phyloP scores from a whole-genome alignment of 805 yeast genomes.

The Candida adriatica region DNA sequence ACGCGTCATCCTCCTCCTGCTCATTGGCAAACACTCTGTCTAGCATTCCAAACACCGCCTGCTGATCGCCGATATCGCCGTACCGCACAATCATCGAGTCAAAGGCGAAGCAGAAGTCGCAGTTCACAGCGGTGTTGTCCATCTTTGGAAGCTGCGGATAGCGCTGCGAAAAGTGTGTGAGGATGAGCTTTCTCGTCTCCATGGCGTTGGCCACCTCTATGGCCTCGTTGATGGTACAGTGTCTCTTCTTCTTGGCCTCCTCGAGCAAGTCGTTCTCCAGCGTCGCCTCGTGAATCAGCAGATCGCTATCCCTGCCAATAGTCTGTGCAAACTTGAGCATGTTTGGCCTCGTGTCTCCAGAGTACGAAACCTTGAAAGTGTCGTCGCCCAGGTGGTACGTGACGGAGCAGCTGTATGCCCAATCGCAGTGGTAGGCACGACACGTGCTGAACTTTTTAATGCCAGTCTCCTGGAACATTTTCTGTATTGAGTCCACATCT shows the following conservation, averaged over 20 bases:
- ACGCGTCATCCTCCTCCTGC: constrained; percentile 18
- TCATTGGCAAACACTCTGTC: constrained; percentile 27
- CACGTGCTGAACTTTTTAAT: constrained; percentile 43
- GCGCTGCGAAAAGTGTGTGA: constrained; percentile 92
- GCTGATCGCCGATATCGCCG: constrained; percentile 36
- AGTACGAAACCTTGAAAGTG: constrained; percentile 71
- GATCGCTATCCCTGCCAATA: constrained; percentile 60
- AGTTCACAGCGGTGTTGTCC: constrained; percentile 21
- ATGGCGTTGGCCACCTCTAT: constrained; percentile 59
- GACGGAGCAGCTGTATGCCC: constrained; percentile 67
- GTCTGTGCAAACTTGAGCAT: constrained; percentile 43
- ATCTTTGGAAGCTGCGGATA: constrained; percentile 54
- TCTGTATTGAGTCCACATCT: constrained; percentile 24
- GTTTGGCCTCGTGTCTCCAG: constrained; percentile 94
- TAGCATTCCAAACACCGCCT: constrained; percentile 22
- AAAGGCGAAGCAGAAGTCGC: constrained; percentile 47
- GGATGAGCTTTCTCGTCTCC: constrained; percentile 62
- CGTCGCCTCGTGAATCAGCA: constrained; percentile 90
- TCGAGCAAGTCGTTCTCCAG: constrained; percentile 69
- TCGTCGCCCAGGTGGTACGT: constrained; percentile 26
- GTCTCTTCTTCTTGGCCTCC: constrained; percentile 79
- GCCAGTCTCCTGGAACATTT: constrained; percentile 4
- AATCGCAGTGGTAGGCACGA: constrained; percentile 77
- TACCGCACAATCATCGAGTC: constrained; percentile 55
- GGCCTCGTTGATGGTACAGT: constrained; percentile 88